Base-by-base conservation (phyloP, 1,284 basidiomycete species). In the Erythrobasidium hasegawianum region DNA sequence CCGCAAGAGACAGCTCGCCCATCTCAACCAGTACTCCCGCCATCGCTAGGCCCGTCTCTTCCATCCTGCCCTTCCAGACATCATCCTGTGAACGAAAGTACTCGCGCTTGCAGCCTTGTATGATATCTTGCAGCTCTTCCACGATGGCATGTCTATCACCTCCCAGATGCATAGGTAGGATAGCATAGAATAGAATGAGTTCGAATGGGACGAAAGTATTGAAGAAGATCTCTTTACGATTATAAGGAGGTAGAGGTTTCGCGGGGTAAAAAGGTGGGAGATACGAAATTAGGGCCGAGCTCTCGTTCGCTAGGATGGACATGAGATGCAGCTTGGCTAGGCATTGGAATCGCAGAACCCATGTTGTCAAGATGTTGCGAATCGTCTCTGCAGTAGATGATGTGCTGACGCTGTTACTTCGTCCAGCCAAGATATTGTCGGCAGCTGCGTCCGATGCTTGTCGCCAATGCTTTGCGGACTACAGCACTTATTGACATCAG, bases 91-190 rank as follows among this genome's bases (percentile, higher is more conserved):
- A 50, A 16, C 56, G 55, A 20, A 55, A 43, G 33, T 50, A 65
- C 33, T 57, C 55, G 10, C 55, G 56, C 56, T 65, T 65, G 56
- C 62, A 65, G 4, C 27, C 62, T 14, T 58, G 47, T 14, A 45
- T 11, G 13, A 65, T 58, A 16, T 57, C 55, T n/a, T 58, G 55
- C 16, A 65, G 40, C 5, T 52, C 22, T 14, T 27, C 26, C 2
- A 65, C 24, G 14, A 45, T 43, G 5, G 47, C n/a, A 39, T 52
- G 24, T 24, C 29, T 41, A 53, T 65, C 62, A 16, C 56, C 56
- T 10, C 47, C 11, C 33, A 58, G 22, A 11, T 65, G 49, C 10
- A 38, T 39, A 11, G 62, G 62, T 2, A 65, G 47, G 13, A 53
- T 47, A 14, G 62, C 62, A 38, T 58, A 40, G 22, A 52, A 22